These are phyloP conservation scores for Hypholoma sublateritium DNA, from an alignment of 768 basidiomycete genomes.

Conservation along the genomic window DNA sequence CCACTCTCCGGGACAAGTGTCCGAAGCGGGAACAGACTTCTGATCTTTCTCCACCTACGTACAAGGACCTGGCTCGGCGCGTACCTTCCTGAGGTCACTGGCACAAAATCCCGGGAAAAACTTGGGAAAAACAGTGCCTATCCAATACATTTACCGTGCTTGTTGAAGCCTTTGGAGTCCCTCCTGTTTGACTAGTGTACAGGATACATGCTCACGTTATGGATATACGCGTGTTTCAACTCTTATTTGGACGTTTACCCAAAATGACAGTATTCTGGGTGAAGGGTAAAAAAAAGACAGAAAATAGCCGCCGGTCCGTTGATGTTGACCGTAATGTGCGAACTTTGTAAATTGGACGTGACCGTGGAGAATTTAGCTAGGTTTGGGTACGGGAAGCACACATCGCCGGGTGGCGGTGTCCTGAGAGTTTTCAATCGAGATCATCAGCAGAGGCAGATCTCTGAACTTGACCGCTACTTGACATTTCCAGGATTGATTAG, in stretches of 20 bases:
- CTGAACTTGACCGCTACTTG: constrained; percentile 12
- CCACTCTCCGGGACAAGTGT: too few relatives aligned
- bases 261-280: not conserved
- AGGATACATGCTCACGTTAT: constrained; percentile 3
- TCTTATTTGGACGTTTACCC: not conserved
- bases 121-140: too few relatives aligned
- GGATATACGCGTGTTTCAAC: constrained; percentile 2
- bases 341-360: too few relatives aligned
- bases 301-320: constrained; percentile 5
- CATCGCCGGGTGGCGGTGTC: constrained; percentile 5
- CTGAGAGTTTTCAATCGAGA: constrained; percentile 10
- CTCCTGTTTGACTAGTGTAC: not conserved
- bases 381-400: not conserved
- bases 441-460: constrained; percentile 15
- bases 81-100: too few relatives aligned
- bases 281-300: not conserved
- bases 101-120: not conserved
- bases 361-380: not conserved
- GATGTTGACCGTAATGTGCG: not conserved
- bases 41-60: too few relatives aligned
- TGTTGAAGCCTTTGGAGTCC: too few relatives aligned
- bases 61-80: too few relatives aligned
- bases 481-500: constrained; percentile 21
- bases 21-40: too few relatives aligned
- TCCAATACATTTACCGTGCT: not conserved